Evolutionary conservation across 352 stramenopile genomes (phyloP).

Genomic region (Phytopythium vexans): DNA sequence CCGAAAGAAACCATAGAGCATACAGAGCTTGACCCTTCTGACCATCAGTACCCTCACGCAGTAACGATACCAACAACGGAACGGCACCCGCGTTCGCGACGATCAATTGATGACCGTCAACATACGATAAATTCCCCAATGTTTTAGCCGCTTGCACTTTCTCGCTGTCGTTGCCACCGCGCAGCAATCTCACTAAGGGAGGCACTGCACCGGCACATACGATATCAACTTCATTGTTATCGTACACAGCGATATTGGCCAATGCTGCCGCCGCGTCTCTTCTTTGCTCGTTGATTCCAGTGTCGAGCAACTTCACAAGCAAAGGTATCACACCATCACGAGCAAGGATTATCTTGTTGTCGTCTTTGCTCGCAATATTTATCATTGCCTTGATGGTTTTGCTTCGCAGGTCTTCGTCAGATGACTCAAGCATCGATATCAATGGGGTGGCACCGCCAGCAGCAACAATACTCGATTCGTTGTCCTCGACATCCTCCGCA

Average conservation of each 20-base stretch:
- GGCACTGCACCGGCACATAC: not conserved
- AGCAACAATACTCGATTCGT: too few relatives aligned
- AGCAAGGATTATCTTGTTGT: not conserved
- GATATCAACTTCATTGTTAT: not conserved
- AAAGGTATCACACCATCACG: not conserved
- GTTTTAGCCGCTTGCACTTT: not conserved
- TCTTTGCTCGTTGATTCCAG: conserved; percentile 8
- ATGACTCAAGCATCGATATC: too few relatives aligned
- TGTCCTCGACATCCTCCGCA: too few relatives aligned
- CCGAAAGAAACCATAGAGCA: not conserved
- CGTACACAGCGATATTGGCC: not conserved
- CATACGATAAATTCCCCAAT: not conserved
- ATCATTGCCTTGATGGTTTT: not conserved
- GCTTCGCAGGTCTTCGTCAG: not conserved
- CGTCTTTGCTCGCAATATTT: conserved; percentile 1
- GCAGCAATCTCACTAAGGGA: not conserved
- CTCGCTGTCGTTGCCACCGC: not conserved
- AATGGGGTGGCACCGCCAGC: too few relatives aligned
- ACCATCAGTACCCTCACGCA: not conserved
- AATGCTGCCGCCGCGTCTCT: not conserved
- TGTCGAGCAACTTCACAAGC: conserved; percentile 1
- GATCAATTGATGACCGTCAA: not conserved
- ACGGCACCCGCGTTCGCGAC: not conserved
- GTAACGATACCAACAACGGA: not conserved
- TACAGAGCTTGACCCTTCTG: not conserved